Base-by-base conservation (phyloP, 768 basidiomycete species). In the Sarcodon aspratus region DNA sequence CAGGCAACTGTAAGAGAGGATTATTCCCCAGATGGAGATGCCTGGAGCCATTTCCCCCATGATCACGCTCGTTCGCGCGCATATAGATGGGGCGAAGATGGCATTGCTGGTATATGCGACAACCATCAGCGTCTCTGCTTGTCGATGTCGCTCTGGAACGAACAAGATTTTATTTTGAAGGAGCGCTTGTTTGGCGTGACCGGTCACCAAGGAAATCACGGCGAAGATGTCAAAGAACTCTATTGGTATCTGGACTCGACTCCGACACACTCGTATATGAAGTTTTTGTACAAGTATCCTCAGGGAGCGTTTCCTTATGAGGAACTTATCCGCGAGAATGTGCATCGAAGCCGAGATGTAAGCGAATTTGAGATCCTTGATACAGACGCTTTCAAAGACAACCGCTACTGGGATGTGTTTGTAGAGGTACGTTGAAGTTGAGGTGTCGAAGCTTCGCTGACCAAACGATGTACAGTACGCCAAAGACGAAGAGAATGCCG, bases 191-290 rank as follows among this genome's bases (percentile, higher is more conserved):
- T 93, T 59, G 96, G 96, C 52, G 84, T 95, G 48, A 97, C 95
- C 37, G 93, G 93, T 7, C 89, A 93, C 60, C 85, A 99, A 70
- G 95, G 96, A 43, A 99, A 99, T 63, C 96, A 99, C 64, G 96
- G 96, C 54, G 96, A 99, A 66, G 96, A 99, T 61, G 93, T 95
- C 70, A 98, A 98, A 67, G 96, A 99, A 61, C 70, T 98, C 31
- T 99, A 99, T 66, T 99, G 95, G 63, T 99, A 99, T 65, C 78
- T 99, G 52, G 96, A 98, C 64, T 95, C 91, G 35, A 97, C 96
- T 1, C 96, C 96, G 35, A 97, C 96, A 1, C 96, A 99, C 60
- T 96, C 94, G 6, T 99, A 98, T 75, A 98, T 99, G 96, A 99
- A 99, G 65, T 97, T 90, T 66, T 69, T 97, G 49, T 99, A 99